Evolutionary conservation across 2,329 filamentous ascomycete genomes (phyloP).

Genomic region (Rachicladosporium sp.): DNA sequence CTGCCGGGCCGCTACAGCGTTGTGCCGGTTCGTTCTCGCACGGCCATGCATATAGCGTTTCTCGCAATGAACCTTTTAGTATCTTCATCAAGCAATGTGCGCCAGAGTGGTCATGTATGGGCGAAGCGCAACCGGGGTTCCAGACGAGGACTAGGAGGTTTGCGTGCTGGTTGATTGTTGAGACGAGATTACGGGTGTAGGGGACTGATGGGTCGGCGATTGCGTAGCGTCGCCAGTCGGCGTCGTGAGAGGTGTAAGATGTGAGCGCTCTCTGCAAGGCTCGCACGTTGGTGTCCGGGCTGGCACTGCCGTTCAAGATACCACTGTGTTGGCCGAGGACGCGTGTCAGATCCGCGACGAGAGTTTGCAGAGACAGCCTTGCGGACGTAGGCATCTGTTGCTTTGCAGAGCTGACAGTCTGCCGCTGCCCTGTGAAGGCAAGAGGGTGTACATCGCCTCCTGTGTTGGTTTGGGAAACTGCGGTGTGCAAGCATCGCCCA

Average conservation of each 20-base stretch:
- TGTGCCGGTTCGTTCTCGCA: constrained; percentile 10
- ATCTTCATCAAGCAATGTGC: constrained; percentile 90
- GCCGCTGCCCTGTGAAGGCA: too few species aligned
- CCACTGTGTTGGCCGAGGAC: constrained; percentile 55
- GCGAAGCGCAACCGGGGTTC: constrained; percentile 70
- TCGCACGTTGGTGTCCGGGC: constrained; percentile 64
- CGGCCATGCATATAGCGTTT: constrained; percentile 72
- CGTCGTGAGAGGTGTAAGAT: constrained; percentile 54
- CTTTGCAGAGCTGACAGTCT: too few species aligned
- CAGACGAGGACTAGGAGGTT: constrained; percentile 77
- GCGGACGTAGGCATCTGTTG: too few species aligned
- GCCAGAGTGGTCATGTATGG: constrained; percentile 69
- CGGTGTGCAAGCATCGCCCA: too few species aligned
- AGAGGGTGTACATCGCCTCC: too few species aligned
- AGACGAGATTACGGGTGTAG: constrained; percentile 82
- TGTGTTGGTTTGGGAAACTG: too few species aligned
- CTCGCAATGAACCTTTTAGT: constrained; percentile 63
- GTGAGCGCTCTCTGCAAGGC: constrained; percentile 63
- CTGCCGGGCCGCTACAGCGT: constrained; percentile 23
- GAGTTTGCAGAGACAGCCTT: too few species aligned
- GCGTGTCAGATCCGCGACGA: background rate
- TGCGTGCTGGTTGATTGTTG: constrained; percentile 74
- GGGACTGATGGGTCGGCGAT: constrained; percentile 55
- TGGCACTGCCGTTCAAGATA: constrained; percentile 56
- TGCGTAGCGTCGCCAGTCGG: constrained; percentile 65